A percentile compares a stretch with the other conserved stretches of the same genome.
Evolutionary conservation across 2,329 filamentous ascomycete genomes (phyloP).

Genomic region (Paecilomyces variotii): DNA sequence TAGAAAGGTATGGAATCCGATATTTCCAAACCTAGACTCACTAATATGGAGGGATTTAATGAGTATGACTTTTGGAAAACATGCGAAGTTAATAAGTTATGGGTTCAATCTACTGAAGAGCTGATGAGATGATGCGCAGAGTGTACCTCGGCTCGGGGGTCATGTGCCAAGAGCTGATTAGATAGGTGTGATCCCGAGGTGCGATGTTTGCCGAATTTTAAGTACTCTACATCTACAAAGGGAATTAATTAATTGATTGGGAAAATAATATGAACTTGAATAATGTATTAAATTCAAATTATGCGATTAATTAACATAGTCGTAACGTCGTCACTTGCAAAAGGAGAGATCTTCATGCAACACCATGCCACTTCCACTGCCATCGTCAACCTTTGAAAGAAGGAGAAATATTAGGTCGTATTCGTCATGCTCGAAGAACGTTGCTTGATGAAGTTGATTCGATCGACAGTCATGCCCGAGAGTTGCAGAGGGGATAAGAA

Average conservation of each 20-base stretch:
- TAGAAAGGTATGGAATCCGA: no score
- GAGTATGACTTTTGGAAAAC: no score
- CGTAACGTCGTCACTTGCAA: neutral
- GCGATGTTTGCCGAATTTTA: no score
- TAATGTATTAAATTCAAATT: neutral
- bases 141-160: neutral
- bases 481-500: neutral
- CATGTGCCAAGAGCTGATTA: neutral
- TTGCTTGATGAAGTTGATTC: neutral
- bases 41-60: no score
- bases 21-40: no score
- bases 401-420: neutral
- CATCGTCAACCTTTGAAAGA: neutral
- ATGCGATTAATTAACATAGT: neutral
- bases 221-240: no score
- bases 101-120: neutral
- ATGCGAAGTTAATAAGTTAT: no score
- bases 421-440: neutral
- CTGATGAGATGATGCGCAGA: slow-evolving; percentile 5
- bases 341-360: neutral
- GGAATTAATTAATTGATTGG: no score
- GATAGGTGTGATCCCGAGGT: neutral
- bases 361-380: neutral
- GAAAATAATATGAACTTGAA: no score
- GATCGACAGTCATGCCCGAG: neutral